phyloP scores from a whole-genome alignment of 805 yeast species.

The Yamadazyma sp. region DNA sequence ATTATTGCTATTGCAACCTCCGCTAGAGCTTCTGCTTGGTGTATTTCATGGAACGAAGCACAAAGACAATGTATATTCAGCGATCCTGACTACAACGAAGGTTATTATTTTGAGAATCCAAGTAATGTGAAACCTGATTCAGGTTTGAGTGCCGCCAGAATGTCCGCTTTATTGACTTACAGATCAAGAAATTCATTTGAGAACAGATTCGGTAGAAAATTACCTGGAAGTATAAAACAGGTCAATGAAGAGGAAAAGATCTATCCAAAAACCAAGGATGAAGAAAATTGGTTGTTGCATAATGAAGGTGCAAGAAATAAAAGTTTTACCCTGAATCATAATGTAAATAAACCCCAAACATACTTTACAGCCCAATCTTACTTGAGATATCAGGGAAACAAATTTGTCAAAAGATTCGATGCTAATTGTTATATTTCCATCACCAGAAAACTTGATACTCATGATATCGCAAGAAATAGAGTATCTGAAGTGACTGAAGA shows the following conservation, averaged over 20 bases:
- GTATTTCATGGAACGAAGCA: constrained; percentile 98
- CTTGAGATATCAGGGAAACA: constrained; percentile 89
- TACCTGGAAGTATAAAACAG: constrained; percentile 21
- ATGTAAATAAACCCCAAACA: constrained; percentile 32
- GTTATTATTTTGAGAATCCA: constrained; percentile 68
- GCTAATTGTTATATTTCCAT: constrained; percentile 96
- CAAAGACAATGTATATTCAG: constrained; percentile 95
- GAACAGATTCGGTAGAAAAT: constrained; percentile 81
- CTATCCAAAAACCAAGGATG: constrained; percentile 49
- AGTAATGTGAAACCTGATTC: constrained; percentile 66
- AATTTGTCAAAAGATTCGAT: constrained; percentile 86
- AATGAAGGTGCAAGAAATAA: constrained; percentile 67
- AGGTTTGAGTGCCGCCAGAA: constrained; percentile 94
- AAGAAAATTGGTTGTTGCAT: constrained; percentile 80
- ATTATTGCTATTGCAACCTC: constrained; percentile 88
- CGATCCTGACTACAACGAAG: constrained; percentile 91
- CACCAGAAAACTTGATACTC: constrained; percentile 91
- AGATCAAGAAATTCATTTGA: constrained; percentile 92
- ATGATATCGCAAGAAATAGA: constrained; percentile 84
- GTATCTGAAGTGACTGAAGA: constrained; percentile 30
- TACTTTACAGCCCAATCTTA: constrained; percentile 95
- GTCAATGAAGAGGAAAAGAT: constrained; percentile 27
- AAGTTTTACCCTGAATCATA: not conserved
- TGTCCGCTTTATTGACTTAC: constrained; percentile 93
- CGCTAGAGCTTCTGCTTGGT: constrained; percentile 97